These are phyloP conservation scores for Zea luxurians DNA, from an alignment of 176 grass and related monocot genomes.

Conservation along the genomic window DNA sequence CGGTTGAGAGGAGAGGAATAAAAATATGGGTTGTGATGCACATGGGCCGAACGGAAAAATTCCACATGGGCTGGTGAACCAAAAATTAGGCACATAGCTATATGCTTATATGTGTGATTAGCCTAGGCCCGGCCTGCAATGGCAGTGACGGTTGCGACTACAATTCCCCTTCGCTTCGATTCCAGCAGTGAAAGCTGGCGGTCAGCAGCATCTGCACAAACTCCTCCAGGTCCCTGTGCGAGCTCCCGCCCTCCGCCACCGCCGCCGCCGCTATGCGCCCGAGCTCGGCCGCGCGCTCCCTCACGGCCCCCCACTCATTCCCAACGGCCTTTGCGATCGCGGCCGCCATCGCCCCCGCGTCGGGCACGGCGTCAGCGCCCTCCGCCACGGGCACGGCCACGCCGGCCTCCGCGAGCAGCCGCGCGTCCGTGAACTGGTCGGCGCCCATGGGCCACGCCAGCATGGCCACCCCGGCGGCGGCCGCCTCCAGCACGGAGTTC, in stretches of 20 bases:
- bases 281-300: slow-evolving; percentile 37
- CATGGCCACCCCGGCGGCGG: slow-evolving; percentile 47
- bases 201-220: slow-evolving; percentile 10
- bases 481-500: slow-evolving; percentile 55
- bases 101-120: too few relatives aligned
- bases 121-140: too few relatives aligned
- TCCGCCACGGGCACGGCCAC: slow-evolving; percentile 43
- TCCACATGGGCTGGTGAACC: too few relatives aligned
- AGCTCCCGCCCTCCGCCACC: slow-evolving; percentile 46
- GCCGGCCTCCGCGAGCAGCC: slow-evolving; percentile 41
- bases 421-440: slow-evolving; percentile 60
- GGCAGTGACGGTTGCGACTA: too few relatives aligned
- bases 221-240: slow-evolving; percentile 29
- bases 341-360: slow-evolving; percentile 22
- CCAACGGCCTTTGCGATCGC: slow-evolving; percentile 17
- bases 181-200: too few relatives aligned
- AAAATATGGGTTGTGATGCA: too few relatives aligned
- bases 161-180: too few relatives aligned
- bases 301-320: slow-evolving; percentile 10
- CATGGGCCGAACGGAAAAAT: too few relatives aligned
- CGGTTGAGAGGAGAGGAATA: too few relatives aligned
- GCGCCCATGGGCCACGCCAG: slow-evolving; percentile 62
- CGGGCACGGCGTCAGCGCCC: slow-evolving; percentile 38
- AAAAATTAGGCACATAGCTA: too few relatives aligned
- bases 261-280: slow-evolving; percentile 22